These are phyloP conservation scores for Cladosporium sp. DNA, from an alignment of 2,329 filamentous ascomycete species.

Conservation along the genomic window DNA sequence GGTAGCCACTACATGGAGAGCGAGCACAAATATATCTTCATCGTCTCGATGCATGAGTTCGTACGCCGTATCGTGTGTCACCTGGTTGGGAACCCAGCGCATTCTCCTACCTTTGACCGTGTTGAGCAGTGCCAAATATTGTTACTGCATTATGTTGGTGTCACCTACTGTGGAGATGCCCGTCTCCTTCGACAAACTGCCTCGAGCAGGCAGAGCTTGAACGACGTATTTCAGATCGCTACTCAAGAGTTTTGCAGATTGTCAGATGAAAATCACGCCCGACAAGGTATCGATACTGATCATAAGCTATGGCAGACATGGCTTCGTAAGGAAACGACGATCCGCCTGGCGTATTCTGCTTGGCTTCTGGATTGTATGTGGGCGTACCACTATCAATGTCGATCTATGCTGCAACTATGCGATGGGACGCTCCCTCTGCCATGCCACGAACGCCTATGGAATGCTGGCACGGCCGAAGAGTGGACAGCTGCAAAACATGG, in stretches of 20 bases:
- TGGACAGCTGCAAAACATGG: constrained; percentile 21
- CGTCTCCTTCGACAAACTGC: constrained; percentile 2
- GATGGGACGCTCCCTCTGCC: constrained; percentile 22
- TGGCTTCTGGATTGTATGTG: background rate
- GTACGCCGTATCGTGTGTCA: background rate
- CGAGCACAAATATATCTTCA: background rate
- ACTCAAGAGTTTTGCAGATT: background rate
- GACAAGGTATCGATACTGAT: too few species aligned
- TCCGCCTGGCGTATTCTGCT: background rate
- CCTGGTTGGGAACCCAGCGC: background rate
- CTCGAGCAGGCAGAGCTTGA: constrained; percentile 3
- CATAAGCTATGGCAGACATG: background rate
- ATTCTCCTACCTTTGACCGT: background rate
- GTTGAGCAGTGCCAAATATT: background rate
- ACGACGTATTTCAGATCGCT: constrained; percentile 22
- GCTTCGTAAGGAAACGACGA: background rate
- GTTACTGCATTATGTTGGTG: constrained; percentile 15
- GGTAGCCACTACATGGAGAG: constrained; percentile 19
- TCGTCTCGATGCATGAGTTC: constrained; percentile 18
- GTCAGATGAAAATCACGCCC: too few species aligned
- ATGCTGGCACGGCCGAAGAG: constrained; percentile 1
- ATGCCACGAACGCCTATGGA: constrained; percentile 26
- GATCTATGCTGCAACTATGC: constrained; percentile 15
- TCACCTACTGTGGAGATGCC: constrained; percentile 14
- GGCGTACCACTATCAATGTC: constrained; percentile 16